phyloP scores from a whole-genome alignment of 1,284 basidiomycete genomes.

The Ceratobasidium sp. region DNA sequence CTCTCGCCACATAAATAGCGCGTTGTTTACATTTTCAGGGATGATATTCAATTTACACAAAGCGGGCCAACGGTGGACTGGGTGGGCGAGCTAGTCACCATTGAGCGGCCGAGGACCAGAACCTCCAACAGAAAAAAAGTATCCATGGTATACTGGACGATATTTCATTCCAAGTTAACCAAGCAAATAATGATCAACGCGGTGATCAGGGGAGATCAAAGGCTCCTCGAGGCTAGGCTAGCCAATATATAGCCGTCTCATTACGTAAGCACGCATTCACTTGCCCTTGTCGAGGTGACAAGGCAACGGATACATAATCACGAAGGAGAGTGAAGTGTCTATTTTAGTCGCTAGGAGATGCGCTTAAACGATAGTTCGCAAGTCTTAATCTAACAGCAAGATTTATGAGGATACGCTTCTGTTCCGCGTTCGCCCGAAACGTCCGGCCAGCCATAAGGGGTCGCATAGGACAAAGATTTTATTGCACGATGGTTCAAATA shows the following conservation, averaged over 20 bases:
- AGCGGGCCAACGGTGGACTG: too few relatives aligned
- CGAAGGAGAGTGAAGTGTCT: too few relatives aligned
- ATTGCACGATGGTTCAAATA: slow-evolving; percentile 20
- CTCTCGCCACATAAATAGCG: not conserved
- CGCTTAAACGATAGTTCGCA: too few relatives aligned
- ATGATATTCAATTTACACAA: too few relatives aligned
- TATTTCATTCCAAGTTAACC: not conserved
- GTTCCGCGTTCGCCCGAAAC: slow-evolving; percentile 41
- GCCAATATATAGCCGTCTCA: too few relatives aligned
- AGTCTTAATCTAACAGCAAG: not conserved
- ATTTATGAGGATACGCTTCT: not conserved
- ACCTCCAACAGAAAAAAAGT: too few relatives aligned
- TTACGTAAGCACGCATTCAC: slow-evolving; percentile 14
- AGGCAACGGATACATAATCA: too few relatives aligned
- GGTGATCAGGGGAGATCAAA: slow-evolving; percentile 8
- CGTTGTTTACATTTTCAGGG: slow-evolving; percentile 37
- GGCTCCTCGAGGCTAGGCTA: too few relatives aligned
- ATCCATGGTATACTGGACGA: not conserved
- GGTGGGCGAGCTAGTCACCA: not conserved
- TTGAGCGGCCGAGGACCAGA: not conserved
- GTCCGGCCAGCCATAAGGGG: not conserved
- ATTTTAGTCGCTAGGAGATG: too few relatives aligned
- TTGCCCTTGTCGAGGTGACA: not conserved
- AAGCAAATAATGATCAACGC: not conserved
- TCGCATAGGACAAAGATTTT: slow-evolving; percentile 28